Evolutionary conservation across 176 grass and related monocot species (phyloP).

Genomic region (Canna indica): DNA sequence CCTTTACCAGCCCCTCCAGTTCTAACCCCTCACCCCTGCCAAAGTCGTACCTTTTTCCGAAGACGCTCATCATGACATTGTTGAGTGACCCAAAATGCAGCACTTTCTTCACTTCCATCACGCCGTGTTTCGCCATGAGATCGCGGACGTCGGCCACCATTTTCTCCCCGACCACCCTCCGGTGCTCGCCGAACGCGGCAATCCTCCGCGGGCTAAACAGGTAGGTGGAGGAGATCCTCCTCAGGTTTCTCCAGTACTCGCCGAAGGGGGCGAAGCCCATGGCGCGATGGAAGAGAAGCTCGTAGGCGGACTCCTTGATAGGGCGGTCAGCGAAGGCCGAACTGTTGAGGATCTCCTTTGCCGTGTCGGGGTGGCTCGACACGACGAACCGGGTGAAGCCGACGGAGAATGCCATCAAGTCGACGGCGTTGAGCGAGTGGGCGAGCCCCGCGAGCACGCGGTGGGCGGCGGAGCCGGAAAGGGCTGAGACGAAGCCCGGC

Average conservation of each 20-base stretch:
- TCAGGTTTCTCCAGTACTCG: slow-evolving; percentile 35
- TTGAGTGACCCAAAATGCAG: not conserved
- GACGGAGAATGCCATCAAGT: slow-evolving; percentile 62
- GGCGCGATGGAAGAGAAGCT: slow-evolving; percentile 77
- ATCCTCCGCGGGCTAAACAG: not conserved
- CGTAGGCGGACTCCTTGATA: slow-evolving; percentile 53
- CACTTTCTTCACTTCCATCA: not conserved
- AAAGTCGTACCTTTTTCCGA: not conserved
- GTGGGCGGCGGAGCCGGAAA: not conserved
- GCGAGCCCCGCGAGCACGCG: not conserved
- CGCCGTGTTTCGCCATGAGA: not conserved
- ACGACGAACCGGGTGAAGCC: slow-evolving; percentile 67
- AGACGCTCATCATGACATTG: not conserved
- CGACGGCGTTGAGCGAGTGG: not conserved
- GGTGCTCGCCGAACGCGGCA: not conserved
- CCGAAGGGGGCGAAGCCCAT: slow-evolving; percentile 77
- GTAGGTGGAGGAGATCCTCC: slow-evolving; percentile 1
- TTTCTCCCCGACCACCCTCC: not conserved
- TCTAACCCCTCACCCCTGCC: not conserved
- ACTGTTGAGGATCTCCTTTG: slow-evolving; percentile 56
- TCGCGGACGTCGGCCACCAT: not conserved
- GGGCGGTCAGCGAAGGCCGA: slow-evolving; percentile 66
- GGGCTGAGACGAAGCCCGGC: not conserved
- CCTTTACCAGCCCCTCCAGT: not conserved
- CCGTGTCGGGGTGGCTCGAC: slow-evolving; percentile 51